Evolutionary conservation across 2,329 filamentous ascomycete genomes (phyloP), one percentile per base, ranked within the genome.

Genomic region (Alternaria metachromatica): DNA sequence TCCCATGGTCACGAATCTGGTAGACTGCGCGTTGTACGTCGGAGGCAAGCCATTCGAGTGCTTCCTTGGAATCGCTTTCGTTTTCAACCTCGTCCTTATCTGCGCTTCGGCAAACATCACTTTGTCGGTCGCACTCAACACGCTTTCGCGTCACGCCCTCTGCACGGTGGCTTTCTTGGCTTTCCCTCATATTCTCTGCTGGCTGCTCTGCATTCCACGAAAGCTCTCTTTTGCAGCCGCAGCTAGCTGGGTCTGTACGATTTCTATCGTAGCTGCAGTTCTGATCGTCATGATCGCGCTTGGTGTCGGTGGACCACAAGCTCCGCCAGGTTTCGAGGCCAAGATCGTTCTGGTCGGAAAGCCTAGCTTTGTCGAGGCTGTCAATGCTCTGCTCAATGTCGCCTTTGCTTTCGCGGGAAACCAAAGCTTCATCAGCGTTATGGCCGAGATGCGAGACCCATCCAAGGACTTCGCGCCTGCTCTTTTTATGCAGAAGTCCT

Each of bases 381-480:
- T 76, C 21, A 74, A 76, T 51, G 66, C 74, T 9, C 66, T 75
- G 4, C 63, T 78, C 12, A 92, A 92, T 80, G 91, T 93, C 59
- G 85, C 91, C 60, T 90, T 92, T 65, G 89, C 90, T 45, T 93
- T 90, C 81, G 80, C 80, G 46, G 88, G 88, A 30, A 88, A 90
- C 73, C 87, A 88, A 21, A 88, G 87, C 67, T 91, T 91, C 80
- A 91, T 91, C 78, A 85, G 83, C 63, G 86, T 92, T 74, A 89
- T 90, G 74, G 84, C 85, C 43, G 90, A 92, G 76, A 84, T 92
- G 78, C 84, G 86, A 72, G 82, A 87, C 55, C 88, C 89, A 0
- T 62, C 68, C 18, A 79, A 81, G 55, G 86, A 89, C 70, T 90
- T 87, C 75, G 83, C 85, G 41, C 89, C 89, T 69, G 87, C 89